These are phyloP conservation scores for Cyberlindnera misumaiensis DNA, from an alignment of 805 yeast genomes.

Conservation along the genomic window DNA sequence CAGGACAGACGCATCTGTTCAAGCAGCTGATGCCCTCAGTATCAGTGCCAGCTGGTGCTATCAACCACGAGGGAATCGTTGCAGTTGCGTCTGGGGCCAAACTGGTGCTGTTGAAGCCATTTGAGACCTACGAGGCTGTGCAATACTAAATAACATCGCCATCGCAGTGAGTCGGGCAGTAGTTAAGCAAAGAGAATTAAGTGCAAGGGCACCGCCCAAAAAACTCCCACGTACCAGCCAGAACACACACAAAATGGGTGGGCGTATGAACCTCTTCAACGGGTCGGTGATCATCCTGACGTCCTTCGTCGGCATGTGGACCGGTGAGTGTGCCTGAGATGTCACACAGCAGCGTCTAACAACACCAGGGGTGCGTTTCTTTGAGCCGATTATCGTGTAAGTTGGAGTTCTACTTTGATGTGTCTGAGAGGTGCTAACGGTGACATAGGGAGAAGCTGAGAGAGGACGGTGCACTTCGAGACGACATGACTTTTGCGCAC, in stretches of 20 bases:
- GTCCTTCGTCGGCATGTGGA: constrained; percentile 36
- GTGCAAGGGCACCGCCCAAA: no score
- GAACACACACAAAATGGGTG: constrained; percentile 9
- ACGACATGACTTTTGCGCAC: constrained; percentile 51
- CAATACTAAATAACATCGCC: constrained; percentile 6
- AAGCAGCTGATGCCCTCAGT: constrained; percentile 18
- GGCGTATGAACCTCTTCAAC: constrained; percentile 24
- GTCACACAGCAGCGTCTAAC: constrained; percentile 2
- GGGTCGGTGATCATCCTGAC: constrained; percentile 20
- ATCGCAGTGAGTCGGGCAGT: no score
- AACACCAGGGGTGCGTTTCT: constrained; percentile 49
- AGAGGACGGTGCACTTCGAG: constrained; percentile 58
- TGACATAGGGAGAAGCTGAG: constrained; percentile 47
- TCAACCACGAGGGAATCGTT: constrained; percentile 18
- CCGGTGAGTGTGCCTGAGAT: constrained; percentile 27
- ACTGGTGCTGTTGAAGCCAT: constrained; percentile 19
- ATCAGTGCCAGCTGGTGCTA: constrained; percentile 17
- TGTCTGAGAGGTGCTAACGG: no score
- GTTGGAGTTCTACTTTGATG: no score
- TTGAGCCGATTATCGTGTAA: constrained; percentile 66
- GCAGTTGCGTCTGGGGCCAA: constrained; percentile 20
- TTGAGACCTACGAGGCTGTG: constrained; percentile 22
- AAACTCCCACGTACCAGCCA: not conserved
- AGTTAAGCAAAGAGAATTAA: no score
- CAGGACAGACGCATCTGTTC: constrained; percentile 17